These are phyloP conservation scores for Candida dajiaensis DNA, from an alignment of 805 yeast species.

Conservation along the genomic window DNA sequence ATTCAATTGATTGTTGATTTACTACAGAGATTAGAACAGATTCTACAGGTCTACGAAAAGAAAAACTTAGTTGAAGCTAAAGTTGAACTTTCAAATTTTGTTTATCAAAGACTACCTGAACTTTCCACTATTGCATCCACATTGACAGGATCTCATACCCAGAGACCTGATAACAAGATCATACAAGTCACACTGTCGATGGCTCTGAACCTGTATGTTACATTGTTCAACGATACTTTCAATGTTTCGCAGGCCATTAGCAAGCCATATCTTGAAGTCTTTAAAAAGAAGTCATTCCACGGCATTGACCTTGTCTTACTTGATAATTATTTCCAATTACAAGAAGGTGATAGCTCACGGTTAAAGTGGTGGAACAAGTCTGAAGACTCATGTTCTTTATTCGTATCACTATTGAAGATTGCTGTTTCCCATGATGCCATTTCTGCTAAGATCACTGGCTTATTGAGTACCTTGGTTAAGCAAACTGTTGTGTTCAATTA, in stretches of 20 bases:
- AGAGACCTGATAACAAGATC: slow-evolving; percentile 35
- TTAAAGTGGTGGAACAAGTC: slow-evolving; percentile 77
- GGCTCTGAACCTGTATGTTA: slow-evolving; percentile 36
- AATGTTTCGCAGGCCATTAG: slow-evolving; percentile 26
- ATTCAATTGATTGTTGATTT: slow-evolving; percentile 52
- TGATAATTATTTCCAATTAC: slow-evolving; percentile 57
- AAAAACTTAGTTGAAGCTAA: slow-evolving; percentile 37
- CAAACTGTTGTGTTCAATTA: slow-evolving; percentile 51
- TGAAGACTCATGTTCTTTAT: slow-evolving; percentile 47
- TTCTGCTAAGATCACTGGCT: slow-evolving; percentile 39
- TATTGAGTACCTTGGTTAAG: slow-evolving; percentile 42
- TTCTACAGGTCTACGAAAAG: slow-evolving; percentile 30
- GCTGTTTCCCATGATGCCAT: slow-evolving; percentile 33
- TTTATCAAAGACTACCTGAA: slow-evolving; percentile 43
- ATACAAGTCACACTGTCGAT: slow-evolving; percentile 42
- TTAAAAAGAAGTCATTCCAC: slow-evolving; percentile 28
- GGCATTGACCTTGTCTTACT: slow-evolving; percentile 54
- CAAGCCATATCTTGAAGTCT: slow-evolving; percentile 31
- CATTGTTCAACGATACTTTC: slow-evolving; percentile 30
- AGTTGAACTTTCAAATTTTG: slow-evolving; percentile 28
- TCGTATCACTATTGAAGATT: slow-evolving; percentile 58
- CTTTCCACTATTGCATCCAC: slow-evolving; percentile 36
- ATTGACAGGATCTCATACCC: slow-evolving; percentile 35
- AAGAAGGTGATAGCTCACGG: slow-evolving; percentile 43
- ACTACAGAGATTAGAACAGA: slow-evolving; percentile 45